Evolutionary conservation across 306 rosid species (phyloP), one percentile per base, ranked within the genome.

Genomic region (Cucurbita moschata): DNA sequence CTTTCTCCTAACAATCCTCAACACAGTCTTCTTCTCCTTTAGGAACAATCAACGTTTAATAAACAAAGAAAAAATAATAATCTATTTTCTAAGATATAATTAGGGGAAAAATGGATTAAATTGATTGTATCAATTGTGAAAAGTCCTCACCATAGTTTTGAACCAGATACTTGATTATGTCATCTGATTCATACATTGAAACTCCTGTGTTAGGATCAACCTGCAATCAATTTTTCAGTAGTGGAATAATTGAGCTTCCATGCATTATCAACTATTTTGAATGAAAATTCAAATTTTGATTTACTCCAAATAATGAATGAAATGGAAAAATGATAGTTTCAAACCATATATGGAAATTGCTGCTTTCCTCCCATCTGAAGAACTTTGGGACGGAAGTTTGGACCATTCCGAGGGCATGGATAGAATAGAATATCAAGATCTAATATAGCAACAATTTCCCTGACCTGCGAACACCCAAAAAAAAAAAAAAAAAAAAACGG

Each of bases 181-280:
- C 96, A 81, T 95, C 99, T 42, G 99, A 95, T 87, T 95, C 99
- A 53, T 95, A 95, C 99, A 95, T 89, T 4, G 97, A 85, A 80
- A 84, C 82, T 10, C 96, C 92, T 0, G 97, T 95, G 82, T 95
- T 95, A 40, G 99, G 96, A 77, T 95, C 99, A 75, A 95, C 92
- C 99, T 95, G 83, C 77, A 73, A 76, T 70, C 60, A 8, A 30
- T 30, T 8, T 52, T 50, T 49, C 11, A 69, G 23, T 1, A 26
- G 44, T 14, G 4, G 7, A 69, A 69, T 37, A 69, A 47, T 69
- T 69, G 16, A 69, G 73, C 26, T 69, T 69, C 26, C 57, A 68
- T 4, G 2, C 39, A 0, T 26, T 8, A 49, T 49, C 73, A 69
- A 47, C 49, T 15, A 30, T 49, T 69, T 70, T 37, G 26, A 15